phyloP scores from a whole-genome alignment of 352 stramenopile genomes.

The Phytophthora pluvialis region DNA sequence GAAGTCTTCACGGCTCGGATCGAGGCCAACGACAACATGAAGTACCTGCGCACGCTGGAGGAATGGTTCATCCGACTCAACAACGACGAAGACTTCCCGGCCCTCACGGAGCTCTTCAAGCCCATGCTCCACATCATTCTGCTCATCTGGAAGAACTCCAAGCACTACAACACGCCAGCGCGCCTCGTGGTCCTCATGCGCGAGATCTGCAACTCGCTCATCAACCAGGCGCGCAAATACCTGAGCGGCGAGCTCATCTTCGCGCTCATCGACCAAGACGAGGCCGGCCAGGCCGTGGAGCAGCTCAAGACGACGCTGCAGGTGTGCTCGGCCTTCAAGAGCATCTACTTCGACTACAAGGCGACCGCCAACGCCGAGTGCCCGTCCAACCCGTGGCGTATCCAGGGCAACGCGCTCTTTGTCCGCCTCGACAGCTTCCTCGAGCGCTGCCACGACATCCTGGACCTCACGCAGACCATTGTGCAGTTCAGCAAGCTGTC shows the following conservation, averaged over 20 bases:
- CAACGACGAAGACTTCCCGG: conserved; percentile 95
- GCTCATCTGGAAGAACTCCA: conserved; percentile 99
- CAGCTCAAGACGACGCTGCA: conserved; percentile 94
- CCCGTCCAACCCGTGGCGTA: conserved; percentile 97
- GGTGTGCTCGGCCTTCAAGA: conserved; percentile 97
- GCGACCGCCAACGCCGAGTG: conserved; percentile 96
- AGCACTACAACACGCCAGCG: conserved; percentile 98
- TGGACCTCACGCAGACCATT: conserved; percentile 98
- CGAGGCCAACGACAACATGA: conserved; percentile 98
- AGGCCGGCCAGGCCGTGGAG: conserved; percentile 93
- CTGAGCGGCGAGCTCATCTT: conserved; percentile 96
- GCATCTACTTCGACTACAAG: conserved; percentile 98
- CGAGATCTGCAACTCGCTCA: conserved; percentile 98
- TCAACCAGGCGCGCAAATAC: conserved; percentile 94
- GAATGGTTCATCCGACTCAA: conserved; percentile 97
- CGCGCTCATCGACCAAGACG: conserved; percentile 96
- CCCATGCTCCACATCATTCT: conserved; percentile 99
- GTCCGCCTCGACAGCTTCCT: conserved; percentile 97
- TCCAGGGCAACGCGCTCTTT: conserved; percentile 98
- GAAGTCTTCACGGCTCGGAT: conserved; percentile 96
- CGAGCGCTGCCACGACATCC: conserved; percentile 97
- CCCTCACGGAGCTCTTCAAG: conserved; percentile 95
- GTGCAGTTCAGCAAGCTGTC: conserved; percentile 98
- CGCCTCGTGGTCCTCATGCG: conserved; percentile 97
- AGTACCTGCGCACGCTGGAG: conserved; percentile 96